Base-by-base conservation (phyloP, 108 stramenopile genomes). In the Fragilaria radians region DNA sequence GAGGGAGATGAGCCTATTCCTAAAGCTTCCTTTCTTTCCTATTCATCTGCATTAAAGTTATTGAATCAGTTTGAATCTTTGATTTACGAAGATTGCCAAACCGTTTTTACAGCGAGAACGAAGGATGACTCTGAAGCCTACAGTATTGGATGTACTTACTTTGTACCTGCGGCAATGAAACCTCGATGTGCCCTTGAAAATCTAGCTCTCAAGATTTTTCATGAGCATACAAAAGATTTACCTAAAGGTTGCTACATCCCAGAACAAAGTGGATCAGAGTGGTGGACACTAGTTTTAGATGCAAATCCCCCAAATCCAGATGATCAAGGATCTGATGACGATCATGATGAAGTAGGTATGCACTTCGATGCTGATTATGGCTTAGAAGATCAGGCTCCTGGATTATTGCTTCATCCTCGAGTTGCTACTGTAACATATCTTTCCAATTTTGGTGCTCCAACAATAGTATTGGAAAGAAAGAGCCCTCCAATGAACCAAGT, bases 321-420 rank as follows among this genome's bases (percentile, higher is more conserved):
- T 23, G 57, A 65, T 14, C 57, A 65, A 11, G 77, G 70, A 17
- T 74, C 74, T 36, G 79, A 71, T 1, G 77, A 67, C 2, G 83
- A 82, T 31, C 67, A 73, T 45, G 80, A 79, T 34, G 88, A 89
- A 61, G 87, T 95, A 18, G 94, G 89, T 24, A 73, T 85, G 63
- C 94, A 95, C 73, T 95, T 88, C 46, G 94, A 95, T 64, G 85
- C 89, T 2, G 94, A 95, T 59, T 95, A 95, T 63, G 89, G 81
- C 33, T 59, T 93, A 9, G 94, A 95, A 74, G 83, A 76, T 23
- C 89, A 94, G 50, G 59, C 81, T 18, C 60, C 79, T 7, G 69
- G 74, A 57, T 57, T 76, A 9, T 49, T 85, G 33, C 54, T 91
- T 17, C 89, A 91, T 69, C 88, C 88, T 5, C 76, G 88, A n/a